Conservation (phyloP, 306 rosid species). For the Fragaria ananassa region DNA sequence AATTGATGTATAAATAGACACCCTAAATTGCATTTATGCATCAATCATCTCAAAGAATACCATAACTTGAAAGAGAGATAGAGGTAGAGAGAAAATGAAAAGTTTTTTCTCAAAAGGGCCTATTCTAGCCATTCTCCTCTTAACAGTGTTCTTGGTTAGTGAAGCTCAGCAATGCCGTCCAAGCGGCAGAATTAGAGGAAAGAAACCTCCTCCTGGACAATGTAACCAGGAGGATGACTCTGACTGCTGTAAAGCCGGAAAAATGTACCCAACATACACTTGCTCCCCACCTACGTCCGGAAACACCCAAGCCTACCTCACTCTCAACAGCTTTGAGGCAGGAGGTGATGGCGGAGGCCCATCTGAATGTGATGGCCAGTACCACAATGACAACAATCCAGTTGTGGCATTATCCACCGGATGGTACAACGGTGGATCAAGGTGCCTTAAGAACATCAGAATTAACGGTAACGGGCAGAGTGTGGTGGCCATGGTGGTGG, state of each 20-base stretch:
- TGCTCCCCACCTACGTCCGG: conserved; percentile 36
- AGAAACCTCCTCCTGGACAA: conserved; percentile 31
- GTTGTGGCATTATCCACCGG: too few relatives aligned
- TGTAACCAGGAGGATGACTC: conserved; percentile 46
- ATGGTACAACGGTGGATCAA: too few relatives aligned
- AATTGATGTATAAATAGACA: background rate
- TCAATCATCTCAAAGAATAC: background rate
- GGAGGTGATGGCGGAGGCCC: conserved; percentile 50
- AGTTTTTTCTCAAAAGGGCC: background rate
- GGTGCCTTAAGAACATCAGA: too few relatives aligned
- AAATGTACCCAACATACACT: conserved; percentile 29
- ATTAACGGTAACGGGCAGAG: too few relatives aligned
- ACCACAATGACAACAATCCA: conserved; percentile 18
- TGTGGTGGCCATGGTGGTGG: too few relatives aligned
- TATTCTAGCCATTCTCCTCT: background rate
- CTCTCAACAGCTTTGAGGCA: conserved; percentile 43
- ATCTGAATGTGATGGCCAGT: conserved; percentile 42
- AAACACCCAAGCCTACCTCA: conserved; percentile 42
- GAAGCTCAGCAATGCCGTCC: conserved; percentile 22
- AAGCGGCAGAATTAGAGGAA: conserved; percentile 15
- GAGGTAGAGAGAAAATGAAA: conserved; percentile 1
- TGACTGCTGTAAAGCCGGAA: conserved; percentile 37
- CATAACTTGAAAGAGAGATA: background rate
- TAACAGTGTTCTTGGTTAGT: background rate
- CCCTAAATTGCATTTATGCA: background rate